Percentiles rank a stretch among this genome's conserved stretches.
Conservation (phyloP, 768 basidiomycete species). For the Pleurotus tuber-regium region DNA sequence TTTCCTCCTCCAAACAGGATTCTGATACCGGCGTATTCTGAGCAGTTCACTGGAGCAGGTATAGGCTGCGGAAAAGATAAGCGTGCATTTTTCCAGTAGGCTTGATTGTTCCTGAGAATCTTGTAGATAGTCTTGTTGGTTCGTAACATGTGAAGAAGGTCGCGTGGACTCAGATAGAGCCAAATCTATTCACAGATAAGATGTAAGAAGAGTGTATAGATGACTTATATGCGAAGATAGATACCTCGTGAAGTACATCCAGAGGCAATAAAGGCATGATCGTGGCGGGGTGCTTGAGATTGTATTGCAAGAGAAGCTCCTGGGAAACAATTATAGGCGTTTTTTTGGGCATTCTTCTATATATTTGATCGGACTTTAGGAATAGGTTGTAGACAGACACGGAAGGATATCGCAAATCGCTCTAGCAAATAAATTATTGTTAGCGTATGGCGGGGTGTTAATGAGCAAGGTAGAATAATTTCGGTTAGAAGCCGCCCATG, state of each 20-base stretch:
- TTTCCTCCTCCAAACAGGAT: constrained; percentile 1
- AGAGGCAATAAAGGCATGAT: background rate
- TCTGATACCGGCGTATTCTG: background rate
- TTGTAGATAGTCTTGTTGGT: background rate
- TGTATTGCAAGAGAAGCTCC: background rate
- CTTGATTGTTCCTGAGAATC: background rate
- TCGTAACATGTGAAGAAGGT: background rate
- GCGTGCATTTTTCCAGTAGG: constrained; percentile 1
- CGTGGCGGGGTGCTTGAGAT: background rate
- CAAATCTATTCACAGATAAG: background rate
- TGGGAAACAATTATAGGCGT: background rate
- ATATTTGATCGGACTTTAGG: background rate
- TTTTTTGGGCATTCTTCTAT: background rate
- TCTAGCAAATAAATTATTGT: too few relatives aligned
- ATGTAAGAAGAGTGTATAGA: background rate
- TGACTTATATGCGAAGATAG: background rate
- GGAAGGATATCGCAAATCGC: too few relatives aligned
- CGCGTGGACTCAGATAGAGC: constrained; percentile 2
- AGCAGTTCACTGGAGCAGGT: background rate
- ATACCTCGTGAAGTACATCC: constrained; percentile 1
- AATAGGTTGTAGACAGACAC: background rate
- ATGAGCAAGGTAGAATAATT: too few relatives aligned
- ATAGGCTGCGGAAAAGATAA: background rate
- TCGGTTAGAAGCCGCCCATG: too few relatives aligned
- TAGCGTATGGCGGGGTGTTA: too few relatives aligned